Evolutionary conservation across 2,329 filamentous ascomycete genomes (phyloP), one percentile per base, ranked within the genome.

Genomic region (Didymella glomerata): DNA sequence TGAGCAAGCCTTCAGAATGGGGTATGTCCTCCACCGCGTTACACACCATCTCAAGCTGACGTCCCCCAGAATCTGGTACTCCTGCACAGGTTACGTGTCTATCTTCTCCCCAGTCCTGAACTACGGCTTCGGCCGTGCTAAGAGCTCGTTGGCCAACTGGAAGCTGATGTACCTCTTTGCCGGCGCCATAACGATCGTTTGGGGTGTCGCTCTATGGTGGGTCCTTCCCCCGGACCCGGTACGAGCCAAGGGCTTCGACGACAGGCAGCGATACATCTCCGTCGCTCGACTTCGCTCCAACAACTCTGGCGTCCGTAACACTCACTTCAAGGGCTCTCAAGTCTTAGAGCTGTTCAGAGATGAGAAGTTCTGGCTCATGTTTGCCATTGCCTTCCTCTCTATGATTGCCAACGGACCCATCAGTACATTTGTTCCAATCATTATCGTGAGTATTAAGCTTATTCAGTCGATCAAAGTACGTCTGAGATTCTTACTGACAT

Each of bases 261-360:
- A 74, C 22, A 68, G 64, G 41, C 77, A 79, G 57, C 76, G 78
- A 41, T 59, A 77, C 20, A 70, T 67, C 27, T 88, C 88, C 0
- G 79, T 92, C 14, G 90, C 91, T 60, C 83, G 90, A 0, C 84
- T 93, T 2, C 83, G 89, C 0, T 82, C 85, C 40, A 93, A 93
- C 68, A 88, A 92, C 73, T 90, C 90, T 54, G 90, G 90, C 1
- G 87, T 90, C 13, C 88, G 87, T 2, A 89, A 85, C 60, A 86
- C 86, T 57, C 82, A 89, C 60, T 89, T 89, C 74, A 88, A 88
- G 60, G 80, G 83, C 78, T 80, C 82, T 13, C 90, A 93, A 60
- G 80, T 89, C 2, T 76, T 83, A 9, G 84, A 87, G 63, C 81
- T 84, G 0, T 68, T 87, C 4, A 47, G 76, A 13, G 85, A 87